Base-by-base conservation (phyloP, 805 yeast species). In the Candida pini region DNA sequence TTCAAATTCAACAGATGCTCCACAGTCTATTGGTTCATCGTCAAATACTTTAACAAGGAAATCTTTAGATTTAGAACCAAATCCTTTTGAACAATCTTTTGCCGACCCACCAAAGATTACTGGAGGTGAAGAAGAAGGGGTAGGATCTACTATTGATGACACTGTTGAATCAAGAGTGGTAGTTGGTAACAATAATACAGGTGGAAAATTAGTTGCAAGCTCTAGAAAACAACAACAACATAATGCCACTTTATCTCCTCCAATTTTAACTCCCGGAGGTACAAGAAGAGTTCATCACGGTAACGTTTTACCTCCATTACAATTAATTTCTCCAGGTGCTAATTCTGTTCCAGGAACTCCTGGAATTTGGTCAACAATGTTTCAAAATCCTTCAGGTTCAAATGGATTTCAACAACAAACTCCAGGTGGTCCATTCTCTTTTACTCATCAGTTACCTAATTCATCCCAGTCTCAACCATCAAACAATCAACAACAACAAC, bases 51-150 rank as follows among this genome's bases (percentile, higher is more conserved):
- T 10, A 20, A 20, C 8, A 20, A 33, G 33, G 24, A 48, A 48
- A 41, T 48, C 56, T 2, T 39, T 59, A 15, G 64, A 58, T 35
- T 34, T 88, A 39, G 98, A 92, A 58, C 96, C 92, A 8, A 90
- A 90, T 51, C 97, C 97, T 4, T 90, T 90, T 55, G 98, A 90
- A 59, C 84, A 82, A 58, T 84, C 95, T 33, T 90, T 90, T 63
- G 96, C 58, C 6, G 51, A 47, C 9, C 35, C 35, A n/a, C n/a
- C n/a, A n/a, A n/a, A n/a, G n/a, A n/a, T n/a, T n/a, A n/a, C n/a
- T n/a, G n/a, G n/a, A n/a, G n/a, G n/a, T n/a, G n/a, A n/a, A n/a
- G n/a, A n/a, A n/a, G n/a, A n/a, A n/a, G n/a, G n/a, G n/a, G n/a
- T n/a, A n/a, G n/a, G n/a, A n/a, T n/a, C n/a, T n/a, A n/a, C n/a